Base-by-base conservation (phyloP, 2,329 filamentous ascomycete species). In the Aspergillus sp. region DNA sequence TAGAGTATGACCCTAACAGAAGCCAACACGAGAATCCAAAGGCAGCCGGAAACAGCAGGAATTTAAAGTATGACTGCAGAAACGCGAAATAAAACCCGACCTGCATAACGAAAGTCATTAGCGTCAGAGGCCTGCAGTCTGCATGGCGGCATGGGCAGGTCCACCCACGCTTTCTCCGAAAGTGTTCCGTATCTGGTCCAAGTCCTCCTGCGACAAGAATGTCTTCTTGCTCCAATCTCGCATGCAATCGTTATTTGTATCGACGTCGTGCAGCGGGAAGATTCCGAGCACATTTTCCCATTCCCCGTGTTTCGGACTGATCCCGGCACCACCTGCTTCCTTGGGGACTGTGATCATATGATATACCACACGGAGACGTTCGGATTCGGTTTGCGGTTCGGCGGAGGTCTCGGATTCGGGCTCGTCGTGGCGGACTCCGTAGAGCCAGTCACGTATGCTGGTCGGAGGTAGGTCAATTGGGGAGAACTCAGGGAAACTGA, bases 61-160 rank as follows among this genome's bases (percentile, higher is more conserved):
- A 96, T 62, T 86, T 83, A 75, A 96, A 96, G 77, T 98, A 98
- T n/a, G 90, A 90, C 74, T 96, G 91, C 49, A 96, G 82, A 72
- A 98, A 98, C 31, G 93, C 91, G 74, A 98, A 98, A 80, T 98
- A 98, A 75, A 96, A 96, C 49, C 91, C 94, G 59, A 98, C 90
- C 83, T 87, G 63, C 18, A 52, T 24, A 24, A n/a, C 50, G 9
- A 31, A n/a, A 5, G 36, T 6, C 22, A 9, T 22, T 7, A 47
- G 45, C 45, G 45, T 47, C 36, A 42, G 14, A n/a, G 36, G 14
- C 1, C 11, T 22, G 11, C 45, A 47, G 18, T 6, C 45, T 47
- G 18, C 22, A 47, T 24, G 18, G n/a, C 20, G 16, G 16, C 5
- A n/a, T 16, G 6, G 2, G 4, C n/a, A 20, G 18, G 16, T n/a